Percentiles rank a stretch among this genome's conserved stretches.
These are phyloP conservation scores for Aspergillus sp. DNA, from an alignment of 2,329 filamentous ascomycete species.

Conservation along the genomic window DNA sequence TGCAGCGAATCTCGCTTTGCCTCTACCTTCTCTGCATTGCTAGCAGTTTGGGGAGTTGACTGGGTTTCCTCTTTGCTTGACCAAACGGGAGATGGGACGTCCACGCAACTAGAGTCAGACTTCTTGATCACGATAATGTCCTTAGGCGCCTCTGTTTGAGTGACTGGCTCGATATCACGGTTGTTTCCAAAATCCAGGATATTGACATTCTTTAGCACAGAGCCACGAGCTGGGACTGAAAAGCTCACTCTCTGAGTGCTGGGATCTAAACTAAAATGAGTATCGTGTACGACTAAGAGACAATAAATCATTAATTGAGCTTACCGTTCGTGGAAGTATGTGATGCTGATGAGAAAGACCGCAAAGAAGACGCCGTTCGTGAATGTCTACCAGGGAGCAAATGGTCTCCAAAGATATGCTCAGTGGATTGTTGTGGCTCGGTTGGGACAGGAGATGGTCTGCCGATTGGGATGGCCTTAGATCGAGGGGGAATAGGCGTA, in stretches of 20 bases:
- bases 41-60: not conserved
- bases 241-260: not conserved
- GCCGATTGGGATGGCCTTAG: not conserved
- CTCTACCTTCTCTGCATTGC: not conserved
- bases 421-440: not conserved
- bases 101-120: not conserved
- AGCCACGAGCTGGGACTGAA: not conserved
- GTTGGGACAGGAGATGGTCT: not conserved
- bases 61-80: not conserved
- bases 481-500: not conserved
- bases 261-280: not conserved
- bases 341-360: not conserved
- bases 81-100: not conserved
- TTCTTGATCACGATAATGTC: too few relatives aligned
- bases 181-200: not conserved
- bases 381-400: slow-evolving; percentile 13
- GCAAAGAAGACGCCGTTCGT: not conserved
- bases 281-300: not conserved
- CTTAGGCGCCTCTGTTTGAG: not conserved
- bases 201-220: not conserved
- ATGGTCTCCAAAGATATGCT: slow-evolving; percentile 15
- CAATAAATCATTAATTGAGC: not conserved
- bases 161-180: not conserved
- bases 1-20: not conserved
- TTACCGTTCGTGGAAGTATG: not conserved